A percentile compares a stretch with the other conserved stretches of the same genome.
These are phyloP conservation scores for Termitomyces titanicus DNA, from an alignment of 768 basidiomycete species.

Conservation along the genomic window DNA sequence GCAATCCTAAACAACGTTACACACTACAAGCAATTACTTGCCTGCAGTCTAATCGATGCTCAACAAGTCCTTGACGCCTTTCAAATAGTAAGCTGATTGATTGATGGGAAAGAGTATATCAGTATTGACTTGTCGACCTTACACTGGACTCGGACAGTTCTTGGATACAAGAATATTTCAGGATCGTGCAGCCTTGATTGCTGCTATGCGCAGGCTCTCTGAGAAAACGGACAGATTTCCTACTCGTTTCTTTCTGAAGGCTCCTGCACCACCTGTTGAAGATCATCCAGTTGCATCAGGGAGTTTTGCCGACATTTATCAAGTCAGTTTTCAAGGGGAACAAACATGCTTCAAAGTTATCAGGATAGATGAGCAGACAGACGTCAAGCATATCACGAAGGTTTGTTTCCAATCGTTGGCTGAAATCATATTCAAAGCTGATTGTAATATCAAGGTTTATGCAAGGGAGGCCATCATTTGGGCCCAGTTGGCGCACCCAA, in stretches of 20 bases:
- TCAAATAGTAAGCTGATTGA: not conserved
- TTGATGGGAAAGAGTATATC: too few relatives aligned
- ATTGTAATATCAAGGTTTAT: conserved; percentile 2
- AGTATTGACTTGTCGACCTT: too few relatives aligned
- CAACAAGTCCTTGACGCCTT: not conserved
- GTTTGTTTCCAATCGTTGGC: not conserved
- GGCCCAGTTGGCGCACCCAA: conserved; percentile 27
- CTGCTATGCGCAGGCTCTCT: conserved; percentile 5
- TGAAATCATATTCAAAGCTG: not conserved
- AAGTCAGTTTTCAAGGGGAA: not conserved
- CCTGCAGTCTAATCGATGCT: not conserved
- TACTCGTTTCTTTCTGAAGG: not conserved
- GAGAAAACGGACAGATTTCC: not conserved
- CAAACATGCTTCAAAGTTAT: conserved; percentile 5
- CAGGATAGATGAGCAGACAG: not conserved
- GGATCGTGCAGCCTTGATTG: not conserved
- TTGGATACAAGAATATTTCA: conserved; percentile 1
- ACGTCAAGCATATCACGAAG: not conserved
- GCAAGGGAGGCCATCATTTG: conserved; percentile 16
- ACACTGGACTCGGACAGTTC: not conserved
- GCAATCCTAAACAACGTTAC: too few relatives aligned
- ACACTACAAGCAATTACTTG: not conserved
- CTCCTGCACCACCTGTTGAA: not conserved
- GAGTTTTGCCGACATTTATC: conserved; percentile 3
- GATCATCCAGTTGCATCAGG: not conserved